Evolutionary conservation across 31 red algal genomes (phyloP).

Genomic region (Bonnemaisonia californica): DNA sequence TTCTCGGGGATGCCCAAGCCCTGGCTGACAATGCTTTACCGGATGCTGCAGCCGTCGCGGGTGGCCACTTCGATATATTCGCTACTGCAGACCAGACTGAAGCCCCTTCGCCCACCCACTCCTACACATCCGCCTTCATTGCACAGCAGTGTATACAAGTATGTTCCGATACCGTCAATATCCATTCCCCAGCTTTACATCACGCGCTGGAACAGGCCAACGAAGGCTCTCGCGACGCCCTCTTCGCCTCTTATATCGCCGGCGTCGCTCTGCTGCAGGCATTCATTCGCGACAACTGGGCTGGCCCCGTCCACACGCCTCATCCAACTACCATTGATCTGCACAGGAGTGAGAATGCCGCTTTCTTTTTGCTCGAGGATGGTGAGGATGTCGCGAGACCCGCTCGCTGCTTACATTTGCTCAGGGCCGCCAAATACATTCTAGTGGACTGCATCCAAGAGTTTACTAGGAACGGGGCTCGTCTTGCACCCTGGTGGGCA

Average conservation of each 20-base stretch:
- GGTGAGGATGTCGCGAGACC: slow-evolving; percentile 56
- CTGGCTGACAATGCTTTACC: slow-evolving; percentile 18
- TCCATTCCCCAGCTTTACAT: slow-evolving; percentile 15
- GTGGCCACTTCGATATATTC: slow-evolving; percentile 39
- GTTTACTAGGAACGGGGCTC: slow-evolving; percentile 22
- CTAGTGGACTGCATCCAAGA: slow-evolving; percentile 35
- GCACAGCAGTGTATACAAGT: slow-evolving; percentile 4
- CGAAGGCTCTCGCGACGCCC: slow-evolving; percentile 1
- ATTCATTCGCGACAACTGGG: slow-evolving; percentile 80
- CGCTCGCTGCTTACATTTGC: slow-evolving; percentile 24
- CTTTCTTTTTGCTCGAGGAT: slow-evolving; percentile 31
- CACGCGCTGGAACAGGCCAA: slow-evolving; percentile 13
- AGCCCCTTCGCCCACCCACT: not conserved
- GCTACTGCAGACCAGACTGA: not conserved
- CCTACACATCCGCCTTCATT: slow-evolving; percentile 13
- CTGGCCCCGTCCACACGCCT: slow-evolving; percentile 54
- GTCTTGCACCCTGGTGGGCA: slow-evolving; percentile 63
- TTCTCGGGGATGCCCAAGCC: slow-evolving; percentile 20
- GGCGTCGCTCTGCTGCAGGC: slow-evolving; percentile 69
- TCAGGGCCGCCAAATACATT: slow-evolving; percentile 44
- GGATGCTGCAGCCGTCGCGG: slow-evolving; percentile 44
- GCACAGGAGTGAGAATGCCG: slow-evolving; percentile 8
- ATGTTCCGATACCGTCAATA: slow-evolving; percentile 16
- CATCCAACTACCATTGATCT: not conserved
- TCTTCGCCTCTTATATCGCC: slow-evolving; percentile 51